Conservation (phyloP, 768 basidiomycete genomes). For the Mycena chlorophos region DNA sequence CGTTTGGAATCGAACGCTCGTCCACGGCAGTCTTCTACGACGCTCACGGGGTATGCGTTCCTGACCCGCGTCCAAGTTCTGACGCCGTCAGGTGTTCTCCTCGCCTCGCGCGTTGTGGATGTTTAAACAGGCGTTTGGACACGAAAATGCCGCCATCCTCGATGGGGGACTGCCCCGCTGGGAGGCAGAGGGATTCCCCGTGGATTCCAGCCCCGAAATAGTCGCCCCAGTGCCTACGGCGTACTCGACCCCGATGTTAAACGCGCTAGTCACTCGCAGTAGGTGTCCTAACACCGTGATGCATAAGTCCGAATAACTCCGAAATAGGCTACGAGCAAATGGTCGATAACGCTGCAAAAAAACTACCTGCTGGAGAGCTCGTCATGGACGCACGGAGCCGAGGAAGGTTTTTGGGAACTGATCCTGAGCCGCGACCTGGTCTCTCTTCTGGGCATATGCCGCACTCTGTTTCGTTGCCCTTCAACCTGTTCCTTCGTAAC, state of each 20-base stretch:
- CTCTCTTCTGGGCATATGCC: constrained; percentile 94
- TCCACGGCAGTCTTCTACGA: constrained; percentile 93
- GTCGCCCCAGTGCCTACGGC: constrained; percentile 25
- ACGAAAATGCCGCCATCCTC: constrained; percentile 80
- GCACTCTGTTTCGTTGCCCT: constrained; percentile 80
- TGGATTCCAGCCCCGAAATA: constrained; percentile 41
- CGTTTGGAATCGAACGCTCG: constrained; percentile 69
- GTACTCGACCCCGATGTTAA: constrained; percentile 58
- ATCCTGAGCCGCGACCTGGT: constrained; percentile 87
- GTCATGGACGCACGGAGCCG: constrained; percentile 86
- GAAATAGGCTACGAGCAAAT: constrained; percentile 77
- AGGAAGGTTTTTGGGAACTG: constrained; percentile 81
- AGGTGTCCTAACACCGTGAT: constrained; percentile 16
- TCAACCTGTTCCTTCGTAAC: constrained; percentile 66
- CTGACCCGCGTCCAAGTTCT: not conserved
- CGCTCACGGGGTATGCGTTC: constrained; percentile 52
- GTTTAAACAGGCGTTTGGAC: constrained; percentile 91
- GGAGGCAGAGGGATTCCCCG: constrained; percentile 63
- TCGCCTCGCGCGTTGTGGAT: constrained; percentile 92
- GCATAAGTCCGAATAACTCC: constrained; percentile 2
- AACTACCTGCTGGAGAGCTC: constrained; percentile 53
- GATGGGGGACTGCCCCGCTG: constrained; percentile 92
- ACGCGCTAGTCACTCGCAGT: constrained; percentile 57
- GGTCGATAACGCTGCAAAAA: constrained; percentile 61
- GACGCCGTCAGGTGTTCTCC: constrained; percentile 60